Conservation (phyloP, 495 filamentous ascomycete species). For the Aspergillus incahuasiensis region DNA sequence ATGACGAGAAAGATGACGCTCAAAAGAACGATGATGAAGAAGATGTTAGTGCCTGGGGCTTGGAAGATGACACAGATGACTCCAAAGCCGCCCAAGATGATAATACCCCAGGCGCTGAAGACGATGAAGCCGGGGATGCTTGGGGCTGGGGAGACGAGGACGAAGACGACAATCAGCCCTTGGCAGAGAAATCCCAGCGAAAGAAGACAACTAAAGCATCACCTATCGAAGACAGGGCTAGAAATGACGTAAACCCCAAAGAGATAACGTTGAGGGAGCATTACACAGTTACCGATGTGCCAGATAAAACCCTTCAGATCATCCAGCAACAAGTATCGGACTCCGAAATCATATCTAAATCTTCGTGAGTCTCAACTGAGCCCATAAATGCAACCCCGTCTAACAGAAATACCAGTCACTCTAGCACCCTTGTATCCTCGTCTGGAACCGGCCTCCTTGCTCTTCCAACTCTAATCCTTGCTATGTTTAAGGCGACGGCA, state of each 20-base stretch:
- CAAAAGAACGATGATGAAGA: slow-evolving; percentile 47
- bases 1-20: slow-evolving; percentile 53
- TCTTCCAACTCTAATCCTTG: slow-evolving; percentile 77
- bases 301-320: slow-evolving; percentile 66
- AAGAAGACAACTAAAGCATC: slow-evolving; percentile 14
- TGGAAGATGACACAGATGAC: slow-evolving; percentile 45
- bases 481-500: slow-evolving; percentile 86
- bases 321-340: slow-evolving; percentile 67
- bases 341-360: slow-evolving; percentile 55
- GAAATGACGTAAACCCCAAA: slow-evolving; percentile 28
- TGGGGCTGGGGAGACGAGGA: slow-evolving; percentile 75
- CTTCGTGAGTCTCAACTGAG: slow-evolving; percentile 41
- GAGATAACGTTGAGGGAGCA: slow-evolving; percentile 78
- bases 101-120: slow-evolving; percentile 13
- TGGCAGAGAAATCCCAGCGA: slow-evolving; percentile 12
- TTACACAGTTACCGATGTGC: slow-evolving; percentile 83
- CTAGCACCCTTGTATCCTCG: slow-evolving; percentile 55
- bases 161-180: slow-evolving; percentile 31
- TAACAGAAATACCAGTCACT: slow-evolving; percentile 32
- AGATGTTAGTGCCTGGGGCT: slow-evolving; percentile 61
- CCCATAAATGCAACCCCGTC: slow-evolving; percentile 11
- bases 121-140: slow-evolving; percentile 51
- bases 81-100: slow-evolving; percentile 19
- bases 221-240: slow-evolving; percentile 12
- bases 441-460: slow-evolving; percentile 72